A percentile compares a stretch with the other conserved stretches of the same genome.
Conservation (phyloP, 148 eudicot species). For the Heliamphora exappendiculata region DNA sequence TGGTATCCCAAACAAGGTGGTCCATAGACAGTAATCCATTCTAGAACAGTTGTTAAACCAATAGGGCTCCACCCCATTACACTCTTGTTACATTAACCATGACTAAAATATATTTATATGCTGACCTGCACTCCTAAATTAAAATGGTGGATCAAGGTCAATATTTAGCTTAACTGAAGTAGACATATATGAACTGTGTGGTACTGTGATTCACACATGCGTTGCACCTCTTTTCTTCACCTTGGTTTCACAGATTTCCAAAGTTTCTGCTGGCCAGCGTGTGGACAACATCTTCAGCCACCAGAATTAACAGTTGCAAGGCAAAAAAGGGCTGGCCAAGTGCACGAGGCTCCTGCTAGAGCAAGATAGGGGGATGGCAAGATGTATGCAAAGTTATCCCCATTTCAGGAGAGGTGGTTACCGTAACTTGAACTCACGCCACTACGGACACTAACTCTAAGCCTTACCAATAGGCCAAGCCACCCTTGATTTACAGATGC, state of each 20-base stretch:
- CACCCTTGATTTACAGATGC: no score
- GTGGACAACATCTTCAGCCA: background rate
- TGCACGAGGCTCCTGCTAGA: no score
- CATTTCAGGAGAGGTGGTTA: no score
- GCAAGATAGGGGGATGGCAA: no score
- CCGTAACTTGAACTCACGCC: no score
- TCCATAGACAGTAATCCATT: background rate
- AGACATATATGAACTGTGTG: background rate
- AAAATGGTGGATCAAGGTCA: background rate
- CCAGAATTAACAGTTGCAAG: background rate
- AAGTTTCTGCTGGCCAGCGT: background rate
- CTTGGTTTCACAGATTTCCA: background rate
- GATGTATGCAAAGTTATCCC: no score
- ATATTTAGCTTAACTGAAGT: background rate
- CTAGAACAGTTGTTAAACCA: background rate
- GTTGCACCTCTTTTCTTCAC: background rate
- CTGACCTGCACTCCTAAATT: background rate
- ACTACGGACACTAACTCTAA: no score
- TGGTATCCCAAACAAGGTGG: background rate
- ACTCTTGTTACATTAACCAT: background rate
- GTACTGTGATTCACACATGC: background rate
- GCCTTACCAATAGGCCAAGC: no score
- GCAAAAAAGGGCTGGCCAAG: no score
- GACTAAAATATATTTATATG: background rate
- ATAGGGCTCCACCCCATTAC: background rate